Evolutionary conservation across 2,329 filamentous ascomycete species (phyloP).

Genomic region (Fusarium chaquense): DNA sequence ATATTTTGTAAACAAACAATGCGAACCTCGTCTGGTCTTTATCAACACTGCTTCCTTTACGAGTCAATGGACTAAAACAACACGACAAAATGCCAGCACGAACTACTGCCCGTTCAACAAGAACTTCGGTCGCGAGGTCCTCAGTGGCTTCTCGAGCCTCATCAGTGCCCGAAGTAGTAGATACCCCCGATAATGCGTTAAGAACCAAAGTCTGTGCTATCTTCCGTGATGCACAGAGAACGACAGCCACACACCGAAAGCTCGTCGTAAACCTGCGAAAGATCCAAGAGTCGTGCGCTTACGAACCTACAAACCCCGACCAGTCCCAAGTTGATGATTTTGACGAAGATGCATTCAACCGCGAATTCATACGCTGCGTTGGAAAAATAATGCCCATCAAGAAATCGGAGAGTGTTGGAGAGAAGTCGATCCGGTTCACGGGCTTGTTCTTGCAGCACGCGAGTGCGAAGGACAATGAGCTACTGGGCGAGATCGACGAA

Average conservation of each 20-base stretch:
- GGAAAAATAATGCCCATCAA: conserved; percentile 86
- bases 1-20: conserved; percentile 49
- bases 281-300: conserved; percentile 86
- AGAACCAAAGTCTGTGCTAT: conserved; percentile 79
- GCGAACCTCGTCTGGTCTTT: conserved; percentile 32
- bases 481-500: conserved; percentile 73
- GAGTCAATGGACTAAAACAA: conserved; percentile 16
- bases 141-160: conserved; percentile 63
- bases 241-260: conserved; percentile 90
- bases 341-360: conserved; percentile 87
- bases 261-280: conserved; percentile 88
- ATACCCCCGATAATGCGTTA: conserved; percentile 76
- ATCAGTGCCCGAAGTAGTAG: conserved; percentile 77
- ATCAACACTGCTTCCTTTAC: conserved; percentile 13
- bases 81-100: conserved; percentile 61
- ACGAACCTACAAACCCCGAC: conserved; percentile 67
- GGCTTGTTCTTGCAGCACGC: conserved; percentile 85
- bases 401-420: conserved; percentile 90
- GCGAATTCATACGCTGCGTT: conserved; percentile 85
- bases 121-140: conserved; percentile 59
- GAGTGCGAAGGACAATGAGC: conserved; percentile 76
- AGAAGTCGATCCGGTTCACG: conserved; percentile 86
- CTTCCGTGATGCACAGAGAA: conserved; percentile 87
- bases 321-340: conserved; percentile 72
- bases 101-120: conserved; percentile 60